Evolutionary conservation across 306 rosid genomes (phyloP), one percentile per base, ranked within the genome.

Genomic region (Castanea crenata): DNA sequence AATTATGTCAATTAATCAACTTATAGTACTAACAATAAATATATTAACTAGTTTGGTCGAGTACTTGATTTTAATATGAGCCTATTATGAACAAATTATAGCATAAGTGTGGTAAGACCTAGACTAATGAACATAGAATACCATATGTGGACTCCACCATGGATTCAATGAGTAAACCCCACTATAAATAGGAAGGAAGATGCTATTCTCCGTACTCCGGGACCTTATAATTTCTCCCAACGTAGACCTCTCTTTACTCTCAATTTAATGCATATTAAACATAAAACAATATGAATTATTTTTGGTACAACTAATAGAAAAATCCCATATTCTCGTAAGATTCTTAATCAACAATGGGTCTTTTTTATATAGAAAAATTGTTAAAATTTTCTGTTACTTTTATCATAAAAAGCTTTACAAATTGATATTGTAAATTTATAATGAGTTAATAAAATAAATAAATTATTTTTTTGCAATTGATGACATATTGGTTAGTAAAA

Each of bases 171-270:
- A 41, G 3, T 41, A 1, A 41, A 41, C 46, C 2, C 0, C 3
- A 41, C 11, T 8, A 2, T 41, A 0, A 8, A 29, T 29, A 2
- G 31, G 8, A 41, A 0, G 0, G 7, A 0, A 1, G 0, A 8
- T 0, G 8, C 3, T 2, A 29, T 29, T 29, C 31, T 29, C 31
- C 3, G 3, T 29, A 2, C 31, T 2, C 3, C 3, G 31, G 3
- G 31, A 25, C 27, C 27, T 25, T 25, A 25, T 25, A 29, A 29
- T 29, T 29, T 2, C 31, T 29, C 31, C 46, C 5, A 32, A 35
- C 51, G 18, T 32, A 8, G 27, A 19, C 52, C 25, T 32, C 51
- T 34, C 35, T 67, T 9, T 67, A 5, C 23, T 12, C 71, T 1
- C 2, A 67, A 67, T 67, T 67, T 19, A 67, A 63, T 29, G n/a